Percentiles rank a stretch among this genome's conserved stretches.
These are phyloP conservation scores for Teunomyces lycoperdinae DNA, from an alignment of 805 yeast genomes.

Conservation along the genomic window DNA sequence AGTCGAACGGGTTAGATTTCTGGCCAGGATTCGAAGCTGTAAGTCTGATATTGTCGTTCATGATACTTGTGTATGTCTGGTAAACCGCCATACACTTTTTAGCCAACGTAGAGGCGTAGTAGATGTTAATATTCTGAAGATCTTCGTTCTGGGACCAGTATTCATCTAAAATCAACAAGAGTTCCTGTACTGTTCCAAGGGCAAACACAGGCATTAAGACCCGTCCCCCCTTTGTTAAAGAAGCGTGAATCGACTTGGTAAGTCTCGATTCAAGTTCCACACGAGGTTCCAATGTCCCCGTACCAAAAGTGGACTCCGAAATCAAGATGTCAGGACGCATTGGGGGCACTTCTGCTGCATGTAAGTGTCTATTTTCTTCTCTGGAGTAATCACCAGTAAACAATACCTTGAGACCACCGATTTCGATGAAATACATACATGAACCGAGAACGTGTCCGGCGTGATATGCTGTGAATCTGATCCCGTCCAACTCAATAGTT, in stretches of 20 bases:
- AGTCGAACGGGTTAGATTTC: slow-evolving; percentile 76
- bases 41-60: slow-evolving; percentile 89
- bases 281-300: slow-evolving; percentile 94
- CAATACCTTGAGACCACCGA: slow-evolving; percentile 83
- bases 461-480: slow-evolving; percentile 94
- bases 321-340: slow-evolving; percentile 82
- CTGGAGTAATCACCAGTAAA: slow-evolving; percentile 98
- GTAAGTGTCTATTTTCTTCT: slow-evolving; percentile 92
- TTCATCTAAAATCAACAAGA: slow-evolving; percentile 85
- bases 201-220: slow-evolving; percentile 94
- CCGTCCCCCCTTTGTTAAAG: slow-evolving; percentile 85
- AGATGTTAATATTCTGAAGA: slow-evolving; percentile 76
- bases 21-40: slow-evolving; percentile 36
- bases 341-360: slow-evolving; percentile 92
- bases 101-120: slow-evolving; percentile 90
- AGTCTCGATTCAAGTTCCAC: slow-evolving; percentile 78
- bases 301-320: slow-evolving; percentile 96
- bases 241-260: slow-evolving; percentile 78
- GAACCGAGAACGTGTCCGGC: slow-evolving; percentile 99
- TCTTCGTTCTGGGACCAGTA: slow-evolving; percentile 88
- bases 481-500: slow-evolving; percentile 90
- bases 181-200: slow-evolving; percentile 93
- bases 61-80: slow-evolving; percentile 94
- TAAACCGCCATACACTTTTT: slow-evolving; percentile 96
- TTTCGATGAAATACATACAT: slow-evolving; percentile 94